Base-by-base conservation (phyloP, 306 rosid species). In the Cicer judaicum region DNA sequence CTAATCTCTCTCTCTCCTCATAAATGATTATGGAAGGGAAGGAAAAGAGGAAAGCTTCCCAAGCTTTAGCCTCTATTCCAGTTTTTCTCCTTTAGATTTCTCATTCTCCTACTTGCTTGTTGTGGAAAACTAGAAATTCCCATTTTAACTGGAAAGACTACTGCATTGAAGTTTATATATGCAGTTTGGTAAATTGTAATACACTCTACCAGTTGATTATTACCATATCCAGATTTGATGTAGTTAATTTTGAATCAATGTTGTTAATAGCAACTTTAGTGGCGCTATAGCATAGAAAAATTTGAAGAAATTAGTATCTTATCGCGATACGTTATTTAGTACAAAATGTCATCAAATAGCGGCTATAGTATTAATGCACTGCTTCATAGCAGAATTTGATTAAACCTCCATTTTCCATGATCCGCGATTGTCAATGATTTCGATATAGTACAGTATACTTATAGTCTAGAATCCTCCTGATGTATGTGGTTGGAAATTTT, bases 111-210 rank as follows among this genome's bases (percentile, higher is more conserved):
- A 52, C 61, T n/a, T 8, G 59, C 41, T 48, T 34, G 21, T 21
- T 64, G 9, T 56, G 18, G 16, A n/a, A 60, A 60, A 11, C 18
- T n/a, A 42, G 67, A 60, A 69, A 59, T 59, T 15, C 52, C 55
- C 29, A 16, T 9, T 79, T 34, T 57, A 56, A n/a, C 9, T 44
- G 53, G 43, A 40, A 18, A 57, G 24, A 21, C 6, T 10, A 34
- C 24, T 61, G 14, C 48, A 21, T 65, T 77, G 47, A 65, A 59
- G 44, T 64, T 71, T 72, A 9, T 19, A 2, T 41, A 43, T 70
- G 53, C 21, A 0, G 11, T 77, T 42, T 65, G 18, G 11, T 65
- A 21, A 10, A 44, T 65, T 29, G 19, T 65, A 21, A 10, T 53
- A 54, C 46, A 24, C 46, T 50, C 76, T 50, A 43, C 36, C 8